phyloP scores from a whole-genome alignment of 2,329 filamentous ascomycete genomes.

The Trichoderma breve region DNA sequence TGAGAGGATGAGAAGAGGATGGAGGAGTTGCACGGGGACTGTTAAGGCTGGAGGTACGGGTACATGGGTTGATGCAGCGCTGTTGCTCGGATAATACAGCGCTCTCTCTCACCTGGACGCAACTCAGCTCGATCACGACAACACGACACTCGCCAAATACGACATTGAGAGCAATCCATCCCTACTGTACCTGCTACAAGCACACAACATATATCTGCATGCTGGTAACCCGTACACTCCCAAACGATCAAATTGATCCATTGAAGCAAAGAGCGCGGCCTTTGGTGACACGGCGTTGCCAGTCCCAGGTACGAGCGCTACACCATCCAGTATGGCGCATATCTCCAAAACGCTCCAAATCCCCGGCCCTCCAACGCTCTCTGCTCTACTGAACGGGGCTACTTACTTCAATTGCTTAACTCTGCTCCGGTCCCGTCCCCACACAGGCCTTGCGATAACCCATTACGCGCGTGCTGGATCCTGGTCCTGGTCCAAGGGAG shows the following conservation, averaged over 20 bases:
- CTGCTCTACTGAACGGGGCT: background rate
- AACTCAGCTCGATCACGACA: background rate
- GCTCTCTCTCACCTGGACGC: background rate
- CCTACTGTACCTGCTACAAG: background rate
- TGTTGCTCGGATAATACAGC: background rate
- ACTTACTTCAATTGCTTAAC: background rate
- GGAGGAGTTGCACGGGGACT: background rate
- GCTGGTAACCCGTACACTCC: background rate
- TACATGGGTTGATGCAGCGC: background rate
- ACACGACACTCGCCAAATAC: background rate
- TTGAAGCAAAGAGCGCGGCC: background rate
- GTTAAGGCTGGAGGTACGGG: background rate
- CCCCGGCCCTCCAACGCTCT: background rate
- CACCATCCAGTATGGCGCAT: slow-evolving; percentile 11
- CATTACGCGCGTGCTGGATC: slow-evolving; percentile 13
- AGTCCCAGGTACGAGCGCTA: slow-evolving; percentile 3
- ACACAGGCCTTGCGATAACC: slow-evolving; percentile 2
- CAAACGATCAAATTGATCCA: background rate
- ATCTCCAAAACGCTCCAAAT: background rate
- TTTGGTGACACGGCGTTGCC: background rate
- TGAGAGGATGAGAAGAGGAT: background rate
- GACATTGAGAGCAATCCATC: background rate
- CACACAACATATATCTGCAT: background rate
- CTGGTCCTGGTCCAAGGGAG: background rate
- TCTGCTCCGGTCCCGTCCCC: background rate